These are phyloP conservation scores for Starmerella scarabaei DNA, from an alignment of 805 yeast genomes.

Conservation along the genomic window DNA sequence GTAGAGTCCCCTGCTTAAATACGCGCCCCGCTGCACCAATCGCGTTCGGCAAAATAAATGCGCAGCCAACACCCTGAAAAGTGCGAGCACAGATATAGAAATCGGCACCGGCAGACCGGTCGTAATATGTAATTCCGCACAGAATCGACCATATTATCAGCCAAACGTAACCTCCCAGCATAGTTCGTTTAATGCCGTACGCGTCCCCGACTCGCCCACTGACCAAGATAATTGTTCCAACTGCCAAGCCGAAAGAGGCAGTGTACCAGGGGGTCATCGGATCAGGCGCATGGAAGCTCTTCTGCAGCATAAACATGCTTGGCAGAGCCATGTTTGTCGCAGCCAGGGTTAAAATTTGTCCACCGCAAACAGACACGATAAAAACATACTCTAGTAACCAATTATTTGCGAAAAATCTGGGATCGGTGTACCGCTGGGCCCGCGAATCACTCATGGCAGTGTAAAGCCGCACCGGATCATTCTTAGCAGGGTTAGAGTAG, in stretches of 20 bases:
- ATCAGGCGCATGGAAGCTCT: slow-evolving; percentile 22
- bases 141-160: slow-evolving; percentile 44
- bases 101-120: slow-evolving; percentile 24
- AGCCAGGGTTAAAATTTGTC: slow-evolving; percentile 33
- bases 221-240: slow-evolving; percentile 58
- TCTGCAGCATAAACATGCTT: slow-evolving; percentile 25
- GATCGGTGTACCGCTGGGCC: slow-evolving; percentile 12
- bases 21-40: slow-evolving; percentile 41
- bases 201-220: slow-evolving; percentile 64
- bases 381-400: slow-evolving; percentile 18
- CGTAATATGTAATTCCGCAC: slow-evolving; percentile 44
- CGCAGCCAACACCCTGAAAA: slow-evolving; percentile 53
- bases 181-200: slow-evolving; percentile 46
- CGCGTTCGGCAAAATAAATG: slow-evolving; percentile 46
- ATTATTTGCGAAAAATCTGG: slow-evolving; percentile 8
- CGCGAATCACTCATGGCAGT: too few species aligned
- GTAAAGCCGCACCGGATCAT: too few species aligned
- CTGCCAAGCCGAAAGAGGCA: slow-evolving; percentile 57
- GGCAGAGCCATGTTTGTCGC: slow-evolving; percentile 27
- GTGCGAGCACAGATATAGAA: slow-evolving; percentile 36
- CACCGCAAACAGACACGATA: slow-evolving; percentile 20
- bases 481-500: too few species aligned
- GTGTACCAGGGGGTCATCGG: slow-evolving; percentile 44
- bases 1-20: slow-evolving; percentile 13
- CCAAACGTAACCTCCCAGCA: slow-evolving; percentile 45